A percentile compares a stretch with the other conserved stretches of the same genome.
These are phyloP conservation scores for Oenanthe sinensis DNA, from an alignment of 129 eudicot genomes.

Conservation along the genomic window DNA sequence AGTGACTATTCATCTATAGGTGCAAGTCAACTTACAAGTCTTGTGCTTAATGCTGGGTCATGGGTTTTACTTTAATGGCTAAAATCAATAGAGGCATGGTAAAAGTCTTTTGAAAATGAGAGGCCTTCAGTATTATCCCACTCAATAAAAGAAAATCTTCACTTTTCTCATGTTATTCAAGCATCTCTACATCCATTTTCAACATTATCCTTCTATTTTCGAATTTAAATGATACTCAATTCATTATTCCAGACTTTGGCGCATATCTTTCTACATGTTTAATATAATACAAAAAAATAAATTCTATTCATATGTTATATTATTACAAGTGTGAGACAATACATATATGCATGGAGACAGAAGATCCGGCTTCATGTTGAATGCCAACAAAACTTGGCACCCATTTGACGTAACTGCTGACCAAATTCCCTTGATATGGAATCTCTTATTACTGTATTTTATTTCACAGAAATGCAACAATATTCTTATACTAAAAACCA, in stretches of 20 bases:
- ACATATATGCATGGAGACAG: background rate
- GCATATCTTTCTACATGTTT: background rate
- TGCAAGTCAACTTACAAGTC: background rate
- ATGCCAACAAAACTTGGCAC: background rate
- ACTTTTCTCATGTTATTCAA: no score
- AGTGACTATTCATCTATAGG: background rate
- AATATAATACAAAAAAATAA: background rate
- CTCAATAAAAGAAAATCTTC: no score
- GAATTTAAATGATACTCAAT: no score
- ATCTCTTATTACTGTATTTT: background rate
- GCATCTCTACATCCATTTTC: no score
- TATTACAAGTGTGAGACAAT: background rate
- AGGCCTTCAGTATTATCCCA: no score
- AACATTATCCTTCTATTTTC: no score
- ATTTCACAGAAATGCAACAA: background rate
- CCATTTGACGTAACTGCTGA: background rate
- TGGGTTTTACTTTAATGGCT: background rate
- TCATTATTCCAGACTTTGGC: no score
- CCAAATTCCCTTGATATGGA: background rate
- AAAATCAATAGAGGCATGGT: background rate
- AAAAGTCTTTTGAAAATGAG: background rate
- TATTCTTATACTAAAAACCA: background rate
- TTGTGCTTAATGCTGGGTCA: background rate
- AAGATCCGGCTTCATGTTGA: background rate
- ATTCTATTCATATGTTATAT: background rate